Conservation (phyloP, 2,329 filamentous ascomycete species). For the Epichloe brachyelytri region DNA sequence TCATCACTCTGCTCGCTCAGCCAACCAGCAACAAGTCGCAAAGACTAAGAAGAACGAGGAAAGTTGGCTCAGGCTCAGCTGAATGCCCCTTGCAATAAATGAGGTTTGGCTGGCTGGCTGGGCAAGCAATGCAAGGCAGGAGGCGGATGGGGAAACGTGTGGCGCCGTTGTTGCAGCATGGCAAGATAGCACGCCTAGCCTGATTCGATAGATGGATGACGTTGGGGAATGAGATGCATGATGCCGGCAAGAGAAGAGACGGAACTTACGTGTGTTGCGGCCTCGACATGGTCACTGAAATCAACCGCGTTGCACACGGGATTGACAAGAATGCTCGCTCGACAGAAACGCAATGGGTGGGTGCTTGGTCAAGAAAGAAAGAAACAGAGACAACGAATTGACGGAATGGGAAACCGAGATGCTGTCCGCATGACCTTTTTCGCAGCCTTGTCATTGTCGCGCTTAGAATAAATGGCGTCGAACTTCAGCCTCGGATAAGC, state of each 20-base stretch:
- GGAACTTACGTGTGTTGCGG: conserved; percentile 23
- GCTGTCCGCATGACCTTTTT: conserved; percentile 1
- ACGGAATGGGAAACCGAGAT: neutral
- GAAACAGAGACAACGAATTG: neutral
- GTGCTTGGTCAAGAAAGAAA: neutral
- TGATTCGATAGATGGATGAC: conserved; percentile 15
- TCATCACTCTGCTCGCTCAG: neutral
- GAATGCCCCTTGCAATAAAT: too few species aligned
- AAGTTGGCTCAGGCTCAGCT: neutral
- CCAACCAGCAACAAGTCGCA: neutral
- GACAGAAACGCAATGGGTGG: neutral
- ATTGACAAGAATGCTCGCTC: neutral
- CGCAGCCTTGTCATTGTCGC: neutral
- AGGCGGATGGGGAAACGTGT: conserved; percentile 4
- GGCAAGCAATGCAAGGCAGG: neutral
- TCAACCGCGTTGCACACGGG: neutral
- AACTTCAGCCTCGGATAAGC: neutral
- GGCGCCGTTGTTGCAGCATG: conserved; percentile 7
- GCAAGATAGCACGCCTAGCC: conserved; percentile 5
- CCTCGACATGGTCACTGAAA: conserved; percentile 14
- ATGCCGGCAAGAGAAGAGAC: conserved; percentile 2
- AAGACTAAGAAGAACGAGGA: neutral
- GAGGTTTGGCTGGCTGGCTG: neutral
- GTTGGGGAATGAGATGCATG: conserved; percentile 8
- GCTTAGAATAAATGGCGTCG: neutral